phyloP scores from a whole-genome alignment of 495 filamentous ascomycete genomes.

The Aspergillus avenaceus region DNA sequence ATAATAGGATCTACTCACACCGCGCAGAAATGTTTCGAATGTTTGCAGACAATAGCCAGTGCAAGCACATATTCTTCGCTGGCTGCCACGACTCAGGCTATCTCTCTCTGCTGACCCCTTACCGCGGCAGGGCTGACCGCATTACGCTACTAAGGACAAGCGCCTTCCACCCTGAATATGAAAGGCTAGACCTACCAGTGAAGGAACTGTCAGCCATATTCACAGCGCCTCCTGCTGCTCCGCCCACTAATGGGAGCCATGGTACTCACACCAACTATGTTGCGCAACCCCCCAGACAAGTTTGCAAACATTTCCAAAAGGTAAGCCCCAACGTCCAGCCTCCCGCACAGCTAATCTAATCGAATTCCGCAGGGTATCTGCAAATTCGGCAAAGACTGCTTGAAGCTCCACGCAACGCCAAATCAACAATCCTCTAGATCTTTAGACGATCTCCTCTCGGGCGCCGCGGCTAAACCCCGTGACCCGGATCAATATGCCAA shows the following conservation, averaged over 20 bases:
- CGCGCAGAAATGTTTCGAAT: conserved; percentile 50
- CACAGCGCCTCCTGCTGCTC: conserved; percentile 28
- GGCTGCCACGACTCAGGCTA: conserved; percentile 61
- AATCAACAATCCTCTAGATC: conserved; percentile 23
- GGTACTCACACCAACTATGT: neutral
- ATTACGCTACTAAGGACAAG: conserved; percentile 51
- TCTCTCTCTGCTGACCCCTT: conserved; percentile 50
- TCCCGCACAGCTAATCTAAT: conserved; percentile 7
- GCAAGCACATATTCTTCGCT: conserved; percentile 64
- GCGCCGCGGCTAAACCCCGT: conserved; percentile 16
- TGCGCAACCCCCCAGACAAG: conserved; percentile 14
- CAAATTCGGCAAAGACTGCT: conserved; percentile 34
- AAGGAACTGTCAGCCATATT: conserved; percentile 44
- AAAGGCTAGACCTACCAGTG: conserved; percentile 32
- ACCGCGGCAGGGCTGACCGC: conserved; percentile 37
- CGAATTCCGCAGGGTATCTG: conserved; percentile 30
- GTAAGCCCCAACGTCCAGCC: conserved; percentile 8
- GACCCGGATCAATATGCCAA: conserved; percentile 22
- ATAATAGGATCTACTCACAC: neutral
- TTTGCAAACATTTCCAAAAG: conserved; percentile 41
- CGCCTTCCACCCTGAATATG: conserved; percentile 33
- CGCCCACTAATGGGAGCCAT: conserved; percentile 21
- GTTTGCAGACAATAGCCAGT: conserved; percentile 56
- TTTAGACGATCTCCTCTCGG: conserved; percentile 9
- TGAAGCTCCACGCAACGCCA: conserved; percentile 33